These are phyloP conservation scores for Curvularia sp. DNA, from an alignment of 2,329 filamentous ascomycete species.

Conservation along the genomic window DNA sequence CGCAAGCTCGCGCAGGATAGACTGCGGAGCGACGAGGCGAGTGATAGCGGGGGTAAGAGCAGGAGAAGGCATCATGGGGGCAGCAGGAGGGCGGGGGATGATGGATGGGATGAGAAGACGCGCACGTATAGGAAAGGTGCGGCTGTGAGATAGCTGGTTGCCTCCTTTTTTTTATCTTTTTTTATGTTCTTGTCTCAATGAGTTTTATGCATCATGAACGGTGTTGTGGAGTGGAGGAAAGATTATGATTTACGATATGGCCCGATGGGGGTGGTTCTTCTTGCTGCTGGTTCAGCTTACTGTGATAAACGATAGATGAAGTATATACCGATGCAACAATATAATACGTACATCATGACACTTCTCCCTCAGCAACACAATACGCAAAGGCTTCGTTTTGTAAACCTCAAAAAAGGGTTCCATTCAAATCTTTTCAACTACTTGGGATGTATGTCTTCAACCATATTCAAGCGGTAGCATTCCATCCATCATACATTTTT, in stretches of 20 bases:
- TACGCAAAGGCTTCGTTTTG: neutral
- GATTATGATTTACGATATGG: neutral
- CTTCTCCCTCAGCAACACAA: neutral
- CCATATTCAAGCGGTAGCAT: constrained; percentile 36
- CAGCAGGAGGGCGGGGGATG: constrained; percentile 46
- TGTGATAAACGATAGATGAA: too few species aligned
- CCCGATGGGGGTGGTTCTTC: too few species aligned
- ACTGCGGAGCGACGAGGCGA: constrained; percentile 27
- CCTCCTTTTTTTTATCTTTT: neutral
- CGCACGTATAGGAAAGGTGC: constrained; percentile 59
- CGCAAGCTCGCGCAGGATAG: constrained; percentile 52
- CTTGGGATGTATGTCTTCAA: constrained; percentile 36
- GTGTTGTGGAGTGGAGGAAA: neutral
- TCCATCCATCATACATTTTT: constrained; percentile 18
- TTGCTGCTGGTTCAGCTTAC: constrained; percentile 13
- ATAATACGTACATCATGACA: neutral
- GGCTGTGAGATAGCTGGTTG: constrained; percentile 63
- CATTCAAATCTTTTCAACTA: neutral
- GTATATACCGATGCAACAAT: too few species aligned
- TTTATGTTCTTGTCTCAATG: too few species aligned
- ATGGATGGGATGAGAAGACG: constrained; percentile 48
- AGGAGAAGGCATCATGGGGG: constrained; percentile 26
- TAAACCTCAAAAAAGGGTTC: neutral
- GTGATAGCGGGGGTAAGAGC: constrained; percentile 29
- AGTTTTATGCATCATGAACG: too few species aligned